Evolutionary conservation across 805 yeast species (phyloP).

Genomic region (Pichia occidentalis): DNA sequence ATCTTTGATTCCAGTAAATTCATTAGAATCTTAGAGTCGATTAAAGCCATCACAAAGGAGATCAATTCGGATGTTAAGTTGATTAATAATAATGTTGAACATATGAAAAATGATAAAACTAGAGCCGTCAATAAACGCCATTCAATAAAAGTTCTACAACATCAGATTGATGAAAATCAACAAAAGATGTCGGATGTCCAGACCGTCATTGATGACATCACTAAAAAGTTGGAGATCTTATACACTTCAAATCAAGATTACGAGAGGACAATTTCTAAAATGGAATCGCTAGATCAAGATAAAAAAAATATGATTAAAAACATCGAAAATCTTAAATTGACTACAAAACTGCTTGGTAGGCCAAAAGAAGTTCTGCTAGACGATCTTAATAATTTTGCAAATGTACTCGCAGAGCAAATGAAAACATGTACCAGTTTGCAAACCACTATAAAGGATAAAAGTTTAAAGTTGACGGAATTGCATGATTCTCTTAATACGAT

Average conservation of each 20-base stretch:
- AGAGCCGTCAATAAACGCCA: conserved; percentile 56
- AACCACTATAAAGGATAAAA: conserved; percentile 16
- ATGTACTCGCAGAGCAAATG: conserved; percentile 23
- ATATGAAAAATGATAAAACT: conserved; percentile 64
- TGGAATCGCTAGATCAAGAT: conserved; percentile 50
- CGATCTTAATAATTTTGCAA: conserved; percentile 37
- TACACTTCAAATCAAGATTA: conserved; percentile 77
- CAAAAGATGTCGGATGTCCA: conserved; percentile 45
- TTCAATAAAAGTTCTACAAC: conserved; percentile 38
- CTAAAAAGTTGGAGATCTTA: conserved; percentile 52
- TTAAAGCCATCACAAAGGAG: conserved; percentile 72
- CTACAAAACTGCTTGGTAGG: conserved; percentile 42
- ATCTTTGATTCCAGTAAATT: conserved; percentile 92
- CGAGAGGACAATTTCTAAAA: conserved; percentile 59
- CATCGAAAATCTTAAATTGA: conserved; percentile 40
- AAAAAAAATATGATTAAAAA: conserved; percentile 42
- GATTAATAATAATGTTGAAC: conserved; percentile 71
- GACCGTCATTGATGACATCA: conserved; percentile 42
- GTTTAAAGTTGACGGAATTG: conserved; percentile 9
- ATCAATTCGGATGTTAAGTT: conserved; percentile 68
- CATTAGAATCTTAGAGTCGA: conserved; percentile 78
- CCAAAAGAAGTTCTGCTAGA: conserved; percentile 35
- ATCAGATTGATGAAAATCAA: conserved; percentile 39
- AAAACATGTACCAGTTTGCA: conserved; percentile 13
- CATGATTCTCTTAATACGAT: conserved; percentile 33